phyloP scores from a whole-genome alignment of 164 flowering plant genomes.

The Malania oleifera region DNA sequence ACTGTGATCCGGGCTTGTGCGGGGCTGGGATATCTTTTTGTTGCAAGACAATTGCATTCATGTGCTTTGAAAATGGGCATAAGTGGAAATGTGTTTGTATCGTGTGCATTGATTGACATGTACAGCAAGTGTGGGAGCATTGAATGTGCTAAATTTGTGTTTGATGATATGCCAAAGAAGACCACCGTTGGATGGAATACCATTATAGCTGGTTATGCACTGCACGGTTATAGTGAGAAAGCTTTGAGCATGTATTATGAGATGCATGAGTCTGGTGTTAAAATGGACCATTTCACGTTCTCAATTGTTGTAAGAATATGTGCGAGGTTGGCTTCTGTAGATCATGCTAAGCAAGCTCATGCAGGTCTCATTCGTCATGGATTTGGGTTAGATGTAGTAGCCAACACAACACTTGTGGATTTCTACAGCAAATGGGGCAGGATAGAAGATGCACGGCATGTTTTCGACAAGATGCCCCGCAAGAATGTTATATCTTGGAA shows the following conservation, averaged over 20 bases:
- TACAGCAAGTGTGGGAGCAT: not conserved
- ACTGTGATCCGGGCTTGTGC: not conserved
- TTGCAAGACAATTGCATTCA: not conserved
- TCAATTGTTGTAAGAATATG: not conserved
- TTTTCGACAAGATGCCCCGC: not conserved
- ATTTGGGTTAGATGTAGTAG: not conserved
- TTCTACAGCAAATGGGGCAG: not conserved
- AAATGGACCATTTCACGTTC: not conserved
- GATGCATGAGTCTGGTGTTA: not conserved
- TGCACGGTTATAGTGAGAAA: not conserved
- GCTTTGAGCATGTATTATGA: not conserved
- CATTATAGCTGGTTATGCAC: not conserved
- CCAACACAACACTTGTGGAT: not conserved
- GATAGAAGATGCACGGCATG: not conserved
- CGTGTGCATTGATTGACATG: not conserved
- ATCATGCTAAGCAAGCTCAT: not conserved
- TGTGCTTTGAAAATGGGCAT: not conserved
- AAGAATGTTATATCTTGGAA: too few species aligned
- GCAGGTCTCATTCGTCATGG: not conserved
- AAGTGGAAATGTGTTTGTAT: not conserved
- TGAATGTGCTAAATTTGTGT: not conserved
- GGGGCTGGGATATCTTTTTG: not conserved
- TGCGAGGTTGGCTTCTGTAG: not conserved
- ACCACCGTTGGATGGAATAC: not conserved
- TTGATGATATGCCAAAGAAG: not conserved